Conservation (phyloP, 495 filamentous ascomycete species). For the Filosporella fistucella region DNA sequence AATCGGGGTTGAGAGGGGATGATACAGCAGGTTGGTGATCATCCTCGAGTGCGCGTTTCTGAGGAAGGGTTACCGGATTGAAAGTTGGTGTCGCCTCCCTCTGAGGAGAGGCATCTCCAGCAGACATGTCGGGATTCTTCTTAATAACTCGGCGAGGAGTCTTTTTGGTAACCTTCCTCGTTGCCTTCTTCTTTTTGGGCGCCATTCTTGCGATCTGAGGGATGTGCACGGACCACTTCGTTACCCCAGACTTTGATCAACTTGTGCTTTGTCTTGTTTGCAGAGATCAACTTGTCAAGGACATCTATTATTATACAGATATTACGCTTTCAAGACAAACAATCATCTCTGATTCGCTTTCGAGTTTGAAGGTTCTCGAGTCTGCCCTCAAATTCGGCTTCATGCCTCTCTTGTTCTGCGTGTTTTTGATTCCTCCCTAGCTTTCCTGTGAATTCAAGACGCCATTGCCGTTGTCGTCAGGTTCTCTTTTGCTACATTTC, state of each 20-base stretch:
- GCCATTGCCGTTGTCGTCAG: too few relatives aligned
- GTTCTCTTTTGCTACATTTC: too few relatives aligned
- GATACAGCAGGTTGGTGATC: conserved; percentile 53
- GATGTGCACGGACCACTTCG: too few relatives aligned
- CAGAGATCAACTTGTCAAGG: too few relatives aligned
- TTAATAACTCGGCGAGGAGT: not conserved
- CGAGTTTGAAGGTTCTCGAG: too few relatives aligned
- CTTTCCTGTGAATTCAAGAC: too few relatives aligned
- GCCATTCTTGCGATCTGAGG: not conserved
- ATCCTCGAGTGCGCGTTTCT: conserved; percentile 50
- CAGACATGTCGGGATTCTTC: conserved; percentile 11
- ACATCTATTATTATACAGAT: too few relatives aligned
- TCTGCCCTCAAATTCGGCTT: too few relatives aligned
- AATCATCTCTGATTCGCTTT: too few relatives aligned
- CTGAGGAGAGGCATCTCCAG: conserved; percentile 14
- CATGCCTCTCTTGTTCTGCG: too few relatives aligned
- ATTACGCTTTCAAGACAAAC: too few relatives aligned
- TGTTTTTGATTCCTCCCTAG: too few relatives aligned
- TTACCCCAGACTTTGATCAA: not conserved
- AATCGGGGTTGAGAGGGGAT: conserved; percentile 60
- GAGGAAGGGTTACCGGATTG: conserved; percentile 42
- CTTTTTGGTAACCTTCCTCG: not conserved
- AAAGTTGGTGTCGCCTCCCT: conserved; percentile 12
- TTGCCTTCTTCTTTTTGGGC: not conserved
- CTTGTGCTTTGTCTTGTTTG: not conserved